These are phyloP conservation scores for Aquanectria penicillioides DNA, from an alignment of 2,329 filamentous ascomycete species.

Conservation along the genomic window DNA sequence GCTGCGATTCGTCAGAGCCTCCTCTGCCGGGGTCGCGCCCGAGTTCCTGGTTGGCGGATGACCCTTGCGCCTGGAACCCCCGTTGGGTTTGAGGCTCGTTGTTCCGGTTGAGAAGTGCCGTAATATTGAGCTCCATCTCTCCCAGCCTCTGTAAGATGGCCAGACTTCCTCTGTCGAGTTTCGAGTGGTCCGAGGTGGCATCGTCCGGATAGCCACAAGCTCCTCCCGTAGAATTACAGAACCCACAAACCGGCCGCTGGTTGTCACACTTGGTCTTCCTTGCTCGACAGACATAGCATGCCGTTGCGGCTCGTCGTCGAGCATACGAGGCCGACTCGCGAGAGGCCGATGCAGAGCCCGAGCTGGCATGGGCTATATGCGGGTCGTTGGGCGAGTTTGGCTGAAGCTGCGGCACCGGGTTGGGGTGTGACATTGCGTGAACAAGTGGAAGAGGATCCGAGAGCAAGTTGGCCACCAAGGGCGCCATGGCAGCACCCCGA, in stretches of 20 bases:
- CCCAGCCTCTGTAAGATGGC: constrained; percentile 30
- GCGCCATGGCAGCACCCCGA: constrained; percentile 20
- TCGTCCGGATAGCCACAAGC: constrained; percentile 33
- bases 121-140: constrained; percentile 26
- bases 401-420: background rate
- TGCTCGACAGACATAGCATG: constrained; percentile 24
- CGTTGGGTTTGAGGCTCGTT: background rate
- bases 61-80: background rate
- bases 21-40: background rate
- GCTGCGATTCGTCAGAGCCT: background rate
- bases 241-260: constrained; percentile 30
- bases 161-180: constrained; percentile 33
- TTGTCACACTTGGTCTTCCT: constrained; percentile 37
- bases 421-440: constrained; percentile 1
- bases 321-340: constrained; percentile 19
- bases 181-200: constrained; percentile 24
- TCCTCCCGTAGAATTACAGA: constrained; percentile 29
- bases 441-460: constrained; percentile 17
- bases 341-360: too few species aligned
- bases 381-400: background rate
- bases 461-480: constrained; percentile 26
- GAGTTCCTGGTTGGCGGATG: background rate
- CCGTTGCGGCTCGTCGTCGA: constrained; percentile 20
- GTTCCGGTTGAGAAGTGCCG: constrained; percentile 10
- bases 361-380: background rate